Percentiles rank a stretch among this genome's conserved stretches.
Conservation (phyloP, 805 yeast species). For the Ogataea populi-albae region DNA sequence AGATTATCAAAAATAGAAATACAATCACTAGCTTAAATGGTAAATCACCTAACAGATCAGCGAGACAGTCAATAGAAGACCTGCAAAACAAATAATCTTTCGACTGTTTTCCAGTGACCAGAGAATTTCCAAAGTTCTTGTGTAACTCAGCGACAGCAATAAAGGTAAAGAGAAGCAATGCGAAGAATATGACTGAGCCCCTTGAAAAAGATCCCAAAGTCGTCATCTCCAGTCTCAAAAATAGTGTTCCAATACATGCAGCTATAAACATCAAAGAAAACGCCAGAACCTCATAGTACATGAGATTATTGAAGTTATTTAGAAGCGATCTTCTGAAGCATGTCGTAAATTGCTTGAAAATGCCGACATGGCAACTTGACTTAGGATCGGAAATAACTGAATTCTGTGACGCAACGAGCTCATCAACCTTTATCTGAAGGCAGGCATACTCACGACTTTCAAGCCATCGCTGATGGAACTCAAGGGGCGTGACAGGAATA, state of each 20-base stretch:
- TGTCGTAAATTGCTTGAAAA: too few relatives aligned
- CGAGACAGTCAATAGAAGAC: constrained; percentile 71
- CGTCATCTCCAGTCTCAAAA: constrained; percentile 46
- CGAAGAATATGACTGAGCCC: constrained; percentile 61
- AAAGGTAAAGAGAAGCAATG: constrained; percentile 51
- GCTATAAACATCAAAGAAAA: too few relatives aligned
- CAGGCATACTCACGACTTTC: constrained; percentile 50
- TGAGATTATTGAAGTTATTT: too few relatives aligned
- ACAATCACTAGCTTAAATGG: constrained; percentile 55
- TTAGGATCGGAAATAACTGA: too few relatives aligned
- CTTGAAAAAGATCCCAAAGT: constrained; percentile 62
- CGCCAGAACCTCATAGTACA: too few relatives aligned
- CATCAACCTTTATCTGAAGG: too few relatives aligned
- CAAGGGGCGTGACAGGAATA: too few relatives aligned
- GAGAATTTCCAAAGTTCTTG: constrained; percentile 47
- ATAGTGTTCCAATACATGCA: too few relatives aligned
- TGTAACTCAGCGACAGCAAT: constrained; percentile 48
- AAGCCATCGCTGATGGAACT: constrained; percentile 60
- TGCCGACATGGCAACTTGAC: too few relatives aligned
- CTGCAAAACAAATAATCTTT: constrained; percentile 62
- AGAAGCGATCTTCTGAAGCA: too few relatives aligned
- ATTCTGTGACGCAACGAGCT: too few relatives aligned
- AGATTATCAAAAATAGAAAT: constrained; percentile 43
- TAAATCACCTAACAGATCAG: constrained; percentile 56
- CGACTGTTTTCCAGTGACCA: constrained; percentile 68